phyloP scores from a whole-genome alignment of 257 asterid genomes.

The Penstemon newberryi region DNA sequence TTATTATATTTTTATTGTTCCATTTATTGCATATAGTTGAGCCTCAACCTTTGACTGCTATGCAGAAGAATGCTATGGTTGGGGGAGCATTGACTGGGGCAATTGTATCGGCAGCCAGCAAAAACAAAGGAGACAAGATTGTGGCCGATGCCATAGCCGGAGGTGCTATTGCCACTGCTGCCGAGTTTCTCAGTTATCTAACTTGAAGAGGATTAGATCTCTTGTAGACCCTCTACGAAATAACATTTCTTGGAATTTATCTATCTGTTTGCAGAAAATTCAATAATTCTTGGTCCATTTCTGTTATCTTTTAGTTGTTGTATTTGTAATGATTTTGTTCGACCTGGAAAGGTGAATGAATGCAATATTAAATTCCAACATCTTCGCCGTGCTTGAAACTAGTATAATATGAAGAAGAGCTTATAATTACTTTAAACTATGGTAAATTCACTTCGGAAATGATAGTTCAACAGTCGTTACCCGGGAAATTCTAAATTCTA shows the following conservation, averaged over 20 bases:
- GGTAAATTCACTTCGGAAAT: too few relatives aligned
- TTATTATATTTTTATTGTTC: neutral
- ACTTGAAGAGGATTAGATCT: slow-evolving; percentile 32
- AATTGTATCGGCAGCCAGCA: slow-evolving; percentile 51
- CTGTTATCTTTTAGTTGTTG: neutral
- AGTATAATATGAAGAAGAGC: neutral
- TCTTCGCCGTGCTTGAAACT: neutral
- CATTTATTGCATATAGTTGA: neutral
- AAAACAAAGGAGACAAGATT: slow-evolving; percentile 53
- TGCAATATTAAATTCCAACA: neutral
- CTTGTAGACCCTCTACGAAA: neutral
- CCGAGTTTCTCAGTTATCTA: slow-evolving; percentile 57
- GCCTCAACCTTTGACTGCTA: neutral
- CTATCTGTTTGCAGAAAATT: neutral
- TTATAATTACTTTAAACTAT: neutral
- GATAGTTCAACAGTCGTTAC: too few relatives aligned
- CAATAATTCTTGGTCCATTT: neutral
- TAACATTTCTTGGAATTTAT: slow-evolving; percentile 7
- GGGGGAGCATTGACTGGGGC: slow-evolving; percentile 84
- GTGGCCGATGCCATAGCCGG: slow-evolving; percentile 72
- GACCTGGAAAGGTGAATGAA: neutral
- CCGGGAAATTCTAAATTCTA: too few relatives aligned
- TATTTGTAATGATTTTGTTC: neutral
- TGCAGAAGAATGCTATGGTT: slow-evolving; percentile 76
- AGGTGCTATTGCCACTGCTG: slow-evolving; percentile 85